Percentiles rank a stretch among this genome's conserved stretches.
phyloP scores from a whole-genome alignment of 257 asterid genomes.

The Linderniella brevidens region DNA sequence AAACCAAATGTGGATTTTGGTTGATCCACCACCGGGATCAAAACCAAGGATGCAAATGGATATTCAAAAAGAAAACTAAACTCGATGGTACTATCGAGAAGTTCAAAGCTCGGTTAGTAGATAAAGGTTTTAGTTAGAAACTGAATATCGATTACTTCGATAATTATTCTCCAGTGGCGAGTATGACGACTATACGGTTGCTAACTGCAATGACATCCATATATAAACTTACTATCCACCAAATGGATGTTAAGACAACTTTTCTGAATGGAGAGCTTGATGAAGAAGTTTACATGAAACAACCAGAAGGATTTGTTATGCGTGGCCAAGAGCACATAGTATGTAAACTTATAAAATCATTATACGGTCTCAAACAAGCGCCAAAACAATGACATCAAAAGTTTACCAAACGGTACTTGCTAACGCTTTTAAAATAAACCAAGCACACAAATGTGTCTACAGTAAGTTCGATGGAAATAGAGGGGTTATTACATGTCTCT shows the following conservation, averaged over 20 bases:
- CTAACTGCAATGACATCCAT: background rate
- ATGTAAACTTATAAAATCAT: background rate
- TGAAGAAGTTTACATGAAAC: background rate
- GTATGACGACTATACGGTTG: background rate
- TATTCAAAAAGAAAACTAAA: background rate
- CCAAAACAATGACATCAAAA: slow-evolving; percentile 2
- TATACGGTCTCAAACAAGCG: slow-evolving; percentile 1
- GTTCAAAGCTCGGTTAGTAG: background rate
- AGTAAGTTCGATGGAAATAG: background rate
- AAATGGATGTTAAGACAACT: slow-evolving; percentile 1
- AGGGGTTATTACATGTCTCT: background rate
- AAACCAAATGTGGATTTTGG: background rate
- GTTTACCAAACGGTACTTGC: background rate
- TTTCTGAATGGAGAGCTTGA: background rate
- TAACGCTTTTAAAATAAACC: background rate
- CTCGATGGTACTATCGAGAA: background rate
- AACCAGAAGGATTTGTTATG: background rate
- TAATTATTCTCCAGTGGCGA: slow-evolving; percentile 2
- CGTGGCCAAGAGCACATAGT: background rate
- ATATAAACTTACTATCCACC: background rate
- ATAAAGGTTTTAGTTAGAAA: background rate
- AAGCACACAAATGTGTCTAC: background rate
- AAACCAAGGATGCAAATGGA: background rate
- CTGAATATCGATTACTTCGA: background rate
- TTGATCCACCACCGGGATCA: background rate